A percentile compares a stretch with the other conserved stretches of the same genome.
These are phyloP conservation scores for Ogataea ganodermae DNA, from an alignment of 805 yeast species.

Conservation along the genomic window DNA sequence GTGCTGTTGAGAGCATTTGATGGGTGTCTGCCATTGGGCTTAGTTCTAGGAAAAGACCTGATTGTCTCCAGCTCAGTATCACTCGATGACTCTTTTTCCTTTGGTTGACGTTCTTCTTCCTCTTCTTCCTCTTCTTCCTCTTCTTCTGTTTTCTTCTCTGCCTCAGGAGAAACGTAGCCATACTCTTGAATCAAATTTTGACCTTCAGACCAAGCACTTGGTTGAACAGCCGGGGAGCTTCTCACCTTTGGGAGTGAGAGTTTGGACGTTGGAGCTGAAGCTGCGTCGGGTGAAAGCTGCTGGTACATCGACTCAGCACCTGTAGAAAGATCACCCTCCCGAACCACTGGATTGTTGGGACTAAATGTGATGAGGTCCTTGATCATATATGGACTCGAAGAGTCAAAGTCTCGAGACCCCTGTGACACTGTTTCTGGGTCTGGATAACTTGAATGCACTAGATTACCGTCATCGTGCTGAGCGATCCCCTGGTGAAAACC, in stretches of 20 bases:
- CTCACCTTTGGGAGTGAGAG: conserved; percentile 21
- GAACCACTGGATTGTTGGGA: conserved; percentile 4
- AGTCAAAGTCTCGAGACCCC: conserved; percentile 1
- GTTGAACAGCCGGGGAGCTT: conserved; percentile 13
- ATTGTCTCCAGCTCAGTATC: conserved; percentile 14
- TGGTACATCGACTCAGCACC: not conserved
- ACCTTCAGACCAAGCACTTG: conserved; percentile 29
- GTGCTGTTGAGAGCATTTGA: conserved; percentile 8
- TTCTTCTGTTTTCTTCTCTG: not conserved
- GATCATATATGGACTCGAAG: not conserved
- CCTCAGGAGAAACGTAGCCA: conserved; percentile 26
- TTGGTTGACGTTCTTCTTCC: not conserved
- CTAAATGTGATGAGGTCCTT: not conserved
- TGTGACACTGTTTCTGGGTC: conserved; percentile 6
- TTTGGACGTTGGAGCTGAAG: conserved; percentile 10
- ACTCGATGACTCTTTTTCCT: conserved; percentile 6
- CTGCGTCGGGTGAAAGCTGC: conserved; percentile 5
- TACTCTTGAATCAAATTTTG: conserved; percentile 23
- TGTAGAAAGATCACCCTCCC: conserved; percentile 5
- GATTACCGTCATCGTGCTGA: not conserved
- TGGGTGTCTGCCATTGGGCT: conserved; percentile 1
- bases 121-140: not conserved
- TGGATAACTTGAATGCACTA: conserved; percentile 18
- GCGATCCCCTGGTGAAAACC: conserved; percentile 4
- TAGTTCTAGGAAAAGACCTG: conserved; percentile 8